Conservation (phyloP, 306 rosid species). For the Quercus agrifolia region DNA sequence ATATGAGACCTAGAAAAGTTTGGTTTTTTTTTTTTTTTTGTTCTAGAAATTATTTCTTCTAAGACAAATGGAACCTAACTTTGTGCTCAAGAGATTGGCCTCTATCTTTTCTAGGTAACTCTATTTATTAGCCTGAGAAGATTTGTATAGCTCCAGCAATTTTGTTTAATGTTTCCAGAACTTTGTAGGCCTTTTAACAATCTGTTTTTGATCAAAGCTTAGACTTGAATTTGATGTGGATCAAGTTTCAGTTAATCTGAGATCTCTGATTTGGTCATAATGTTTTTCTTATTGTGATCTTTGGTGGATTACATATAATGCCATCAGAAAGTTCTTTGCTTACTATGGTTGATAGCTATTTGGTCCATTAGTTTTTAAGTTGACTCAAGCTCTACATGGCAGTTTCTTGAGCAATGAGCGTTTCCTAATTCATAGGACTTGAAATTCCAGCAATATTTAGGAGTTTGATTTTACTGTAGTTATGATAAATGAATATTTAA, state of each 20-base stretch:
- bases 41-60: too few relatives aligned
- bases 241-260: not conserved
- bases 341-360: not conserved
- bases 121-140: too few relatives aligned
- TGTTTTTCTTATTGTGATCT: not conserved
- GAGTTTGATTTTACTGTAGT: not conserved
- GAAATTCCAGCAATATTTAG: not conserved
- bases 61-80: too few relatives aligned
- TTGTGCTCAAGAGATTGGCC: too few relatives aligned
- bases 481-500: not conserved
- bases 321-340: not conserved
- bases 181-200: too few relatives aligned
- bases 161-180: too few relatives aligned
- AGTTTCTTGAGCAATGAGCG: not conserved
- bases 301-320: not conserved
- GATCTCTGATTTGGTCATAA: not conserved
- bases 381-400: not conserved
- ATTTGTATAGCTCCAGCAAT: too few relatives aligned
- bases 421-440: not conserved
- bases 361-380: not conserved
- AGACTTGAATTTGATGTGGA: not conserved
- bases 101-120: too few relatives aligned
- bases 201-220: not conserved
- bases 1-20: too few relatives aligned
- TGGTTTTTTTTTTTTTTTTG: too few relatives aligned